Percentiles rank a stretch among this genome's conserved stretches.
These are phyloP conservation scores for Saccharomycopsis sp. DNA, from an alignment of 805 yeast genomes.

Conservation along the genomic window DNA sequence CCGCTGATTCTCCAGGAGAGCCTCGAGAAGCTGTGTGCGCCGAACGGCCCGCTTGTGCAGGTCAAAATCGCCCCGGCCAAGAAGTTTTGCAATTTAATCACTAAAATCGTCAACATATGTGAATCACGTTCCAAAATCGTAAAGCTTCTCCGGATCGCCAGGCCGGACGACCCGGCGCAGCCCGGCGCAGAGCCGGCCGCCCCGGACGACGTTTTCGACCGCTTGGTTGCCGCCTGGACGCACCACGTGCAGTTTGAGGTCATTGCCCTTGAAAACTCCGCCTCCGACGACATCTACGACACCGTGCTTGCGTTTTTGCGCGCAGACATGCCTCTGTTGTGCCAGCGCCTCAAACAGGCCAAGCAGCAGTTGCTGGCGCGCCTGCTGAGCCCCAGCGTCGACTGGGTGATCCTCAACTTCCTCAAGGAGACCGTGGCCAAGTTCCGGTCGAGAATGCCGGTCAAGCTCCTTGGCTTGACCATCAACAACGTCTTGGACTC, in stretches of 20 bases:
- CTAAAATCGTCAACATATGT: constrained; percentile 47
- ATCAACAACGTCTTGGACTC: not conserved
- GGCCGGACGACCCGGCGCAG: not conserved
- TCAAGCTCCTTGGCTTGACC: not conserved
- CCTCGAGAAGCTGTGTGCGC: constrained; percentile 39
- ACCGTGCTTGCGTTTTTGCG: not conserved
- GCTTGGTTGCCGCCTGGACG: not conserved
- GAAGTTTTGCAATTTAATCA: constrained; percentile 45
- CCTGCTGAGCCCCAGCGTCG: not conserved
- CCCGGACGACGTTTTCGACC: not conserved
- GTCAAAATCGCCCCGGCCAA: constrained; percentile 49
- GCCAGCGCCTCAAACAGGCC: not conserved
- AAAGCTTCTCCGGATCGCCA: not conserved
- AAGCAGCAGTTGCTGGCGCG: not conserved
- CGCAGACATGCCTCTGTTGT: not conserved
- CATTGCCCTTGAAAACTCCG: not conserved
- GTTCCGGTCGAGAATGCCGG: not conserved
- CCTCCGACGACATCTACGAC: not conserved
- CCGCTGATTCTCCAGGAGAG: constrained; percentile 38
- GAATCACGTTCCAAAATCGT: constrained; percentile 32
- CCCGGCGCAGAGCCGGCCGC: not conserved
- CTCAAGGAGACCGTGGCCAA: not conserved
- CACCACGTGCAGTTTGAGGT: constrained; percentile 1
- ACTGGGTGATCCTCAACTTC: not conserved
- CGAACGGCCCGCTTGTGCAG: constrained; percentile 34